These are phyloP conservation scores for Thymus quinquecostatus DNA, from an alignment of 257 asterid genomes.

Conservation along the genomic window DNA sequence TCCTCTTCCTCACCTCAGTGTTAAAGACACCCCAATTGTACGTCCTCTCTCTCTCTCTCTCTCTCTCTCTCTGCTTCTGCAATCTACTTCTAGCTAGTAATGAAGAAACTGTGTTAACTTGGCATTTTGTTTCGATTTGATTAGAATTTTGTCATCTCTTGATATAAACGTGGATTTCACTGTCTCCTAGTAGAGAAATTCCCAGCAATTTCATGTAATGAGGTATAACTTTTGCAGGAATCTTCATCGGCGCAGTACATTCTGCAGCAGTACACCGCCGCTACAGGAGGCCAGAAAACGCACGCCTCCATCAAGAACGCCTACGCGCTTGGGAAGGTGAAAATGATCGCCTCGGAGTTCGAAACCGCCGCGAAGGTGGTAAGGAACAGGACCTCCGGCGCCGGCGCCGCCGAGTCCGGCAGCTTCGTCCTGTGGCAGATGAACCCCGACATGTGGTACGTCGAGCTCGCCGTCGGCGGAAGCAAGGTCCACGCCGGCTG, in stretches of 20 bases:
- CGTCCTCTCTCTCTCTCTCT: slow-evolving; percentile 2
- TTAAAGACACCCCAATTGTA: slow-evolving; percentile 86
- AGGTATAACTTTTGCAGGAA: slow-evolving; percentile 52
- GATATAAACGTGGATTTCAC: no score
- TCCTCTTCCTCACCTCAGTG: slow-evolving; percentile 81
- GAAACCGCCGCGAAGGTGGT: slow-evolving; percentile 76
- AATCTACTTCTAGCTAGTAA: not conserved
- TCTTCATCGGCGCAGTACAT: slow-evolving; percentile 81
- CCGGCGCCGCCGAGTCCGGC: slow-evolving; percentile 68
- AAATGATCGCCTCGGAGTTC: slow-evolving; percentile 80
- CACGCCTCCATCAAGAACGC: slow-evolving; percentile 75
- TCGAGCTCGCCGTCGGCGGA: slow-evolving; percentile 83
- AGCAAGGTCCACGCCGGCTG: slow-evolving; percentile 89
- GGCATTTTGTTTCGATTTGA: slow-evolving; percentile 17
- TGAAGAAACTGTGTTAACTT: slow-evolving; percentile 9
- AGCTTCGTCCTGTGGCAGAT: slow-evolving; percentile 87
- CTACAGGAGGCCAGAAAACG: slow-evolving; percentile 73
- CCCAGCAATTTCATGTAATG: not conserved
- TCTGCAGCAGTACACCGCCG: slow-evolving; percentile 79
- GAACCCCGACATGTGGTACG: slow-evolving; percentile 89
- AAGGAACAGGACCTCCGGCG: slow-evolving; percentile 56
- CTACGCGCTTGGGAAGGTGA: slow-evolving; percentile 78
- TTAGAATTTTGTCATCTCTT: slow-evolving; percentile 17
- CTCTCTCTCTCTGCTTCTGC: not conserved
- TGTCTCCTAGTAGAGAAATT: no score